phyloP scores from a whole-genome alignment of 225 moss, liverwort and hornwort species.

The Anthoceros angustus region DNA sequence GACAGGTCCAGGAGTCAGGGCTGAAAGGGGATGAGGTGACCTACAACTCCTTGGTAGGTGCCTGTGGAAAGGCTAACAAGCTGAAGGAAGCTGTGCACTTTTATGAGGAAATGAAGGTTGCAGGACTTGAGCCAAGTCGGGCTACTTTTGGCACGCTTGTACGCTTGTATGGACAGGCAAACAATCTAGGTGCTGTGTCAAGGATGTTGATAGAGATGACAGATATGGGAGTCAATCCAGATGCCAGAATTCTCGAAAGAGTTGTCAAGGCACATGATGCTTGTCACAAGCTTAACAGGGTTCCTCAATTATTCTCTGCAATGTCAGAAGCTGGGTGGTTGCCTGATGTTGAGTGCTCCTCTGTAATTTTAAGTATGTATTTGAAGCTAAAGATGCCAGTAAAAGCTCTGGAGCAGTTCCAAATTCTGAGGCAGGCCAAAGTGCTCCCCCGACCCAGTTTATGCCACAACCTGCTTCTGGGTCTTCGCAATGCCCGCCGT shows the following conservation, averaged over 20 bases:
- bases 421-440: conserved; percentile 39
- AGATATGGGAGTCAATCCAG: conserved; percentile 45
- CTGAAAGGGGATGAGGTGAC: conserved; percentile 54
- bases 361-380: conserved; percentile 61
- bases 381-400: conserved; percentile 55
- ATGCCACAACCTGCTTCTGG: conserved; percentile 68
- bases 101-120: conserved; percentile 52
- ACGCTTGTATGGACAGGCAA: conserved; percentile 64
- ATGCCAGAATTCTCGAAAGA: conserved; percentile 64
- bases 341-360: conserved; percentile 38
- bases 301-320: conserved; percentile 28
- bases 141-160: conserved; percentile 68
- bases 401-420: conserved; percentile 53
- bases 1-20: conserved; percentile 39
- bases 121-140: conserved; percentile 32
- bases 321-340: conserved; percentile 64
- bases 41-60: conserved; percentile 78
- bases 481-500: conserved; percentile 61
- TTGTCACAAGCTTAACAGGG: conserved; percentile 59
- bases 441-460: conserved; percentile 55
- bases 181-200: conserved; percentile 57
- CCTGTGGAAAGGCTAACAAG: conserved; percentile 77
- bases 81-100: conserved; percentile 54
- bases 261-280: conserved; percentile 69
- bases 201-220: conserved; percentile 65